A percentile compares a stretch with the other conserved stretches of the same genome.
phyloP scores from a whole-genome alignment of 2,329 filamentous ascomycete species.

The Verticillium longisporum region DNA sequence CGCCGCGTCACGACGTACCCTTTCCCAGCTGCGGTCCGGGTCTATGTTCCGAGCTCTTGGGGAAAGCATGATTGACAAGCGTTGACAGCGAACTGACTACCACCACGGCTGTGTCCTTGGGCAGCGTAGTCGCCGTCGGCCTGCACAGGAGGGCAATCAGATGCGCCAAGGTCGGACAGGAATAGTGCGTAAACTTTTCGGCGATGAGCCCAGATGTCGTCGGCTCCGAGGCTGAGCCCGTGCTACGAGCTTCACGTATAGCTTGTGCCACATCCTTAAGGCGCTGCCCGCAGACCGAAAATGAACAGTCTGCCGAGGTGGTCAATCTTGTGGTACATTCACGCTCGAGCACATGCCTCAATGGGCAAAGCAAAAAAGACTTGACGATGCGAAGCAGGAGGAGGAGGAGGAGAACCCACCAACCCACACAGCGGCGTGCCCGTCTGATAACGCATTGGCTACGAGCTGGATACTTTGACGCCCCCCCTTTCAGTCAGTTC shows the following conservation, averaged over 20 bases:
- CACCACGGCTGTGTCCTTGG: conserved; percentile 57
- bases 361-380: background rate
- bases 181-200: conserved; percentile 37
- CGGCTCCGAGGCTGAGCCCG: conserved; percentile 3
- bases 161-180: conserved; percentile 58
- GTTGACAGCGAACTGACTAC: conserved; percentile 74
- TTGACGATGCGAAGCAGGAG: conserved; percentile 8
- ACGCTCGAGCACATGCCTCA: background rate
- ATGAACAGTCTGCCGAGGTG: conserved; percentile 28
- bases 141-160: conserved; percentile 67
- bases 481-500: background rate
- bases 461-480: conserved; percentile 60
- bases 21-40: background rate
- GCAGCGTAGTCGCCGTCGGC: conserved; percentile 56
- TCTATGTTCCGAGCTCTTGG: conserved; percentile 41
- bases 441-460: conserved; percentile 53
- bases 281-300: conserved; percentile 28
- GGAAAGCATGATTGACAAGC: conserved; percentile 70
- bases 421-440: conserved; percentile 70
- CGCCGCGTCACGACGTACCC: background rate
- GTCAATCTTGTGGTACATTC: background rate
- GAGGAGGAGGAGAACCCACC: conserved; percentile 43
- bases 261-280: conserved; percentile 21
- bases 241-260: conserved; percentile 2
- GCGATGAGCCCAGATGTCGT: background rate